These are phyloP conservation scores for Trypanosoma boissoni DNA, from an alignment of 208 protist genomes.

Conservation along the genomic window DNA sequence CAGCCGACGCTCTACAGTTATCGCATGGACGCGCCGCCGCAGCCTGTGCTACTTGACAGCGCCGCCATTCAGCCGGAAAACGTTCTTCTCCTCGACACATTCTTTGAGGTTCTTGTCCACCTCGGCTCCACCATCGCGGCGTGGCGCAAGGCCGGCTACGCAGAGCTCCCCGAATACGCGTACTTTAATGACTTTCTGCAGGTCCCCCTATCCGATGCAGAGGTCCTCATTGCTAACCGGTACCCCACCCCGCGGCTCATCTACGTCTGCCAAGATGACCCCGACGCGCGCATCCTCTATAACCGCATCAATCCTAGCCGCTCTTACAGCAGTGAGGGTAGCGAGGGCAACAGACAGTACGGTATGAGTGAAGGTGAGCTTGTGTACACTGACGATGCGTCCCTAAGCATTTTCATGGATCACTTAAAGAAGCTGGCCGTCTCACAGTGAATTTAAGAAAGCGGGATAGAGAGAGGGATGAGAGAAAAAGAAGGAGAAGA, in stretches of 20 bases:
- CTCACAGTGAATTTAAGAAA: conserved; percentile 36
- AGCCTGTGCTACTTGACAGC: conserved; percentile 93
- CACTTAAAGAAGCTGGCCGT: conserved; percentile 97
- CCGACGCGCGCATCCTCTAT: conserved; percentile 96
- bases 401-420: conserved; percentile 96
- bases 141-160: conserved; percentile 94
- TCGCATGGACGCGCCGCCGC: conserved; percentile 84
- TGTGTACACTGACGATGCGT: conserved; percentile 98
- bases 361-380: conserved; percentile 77
- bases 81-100: conserved; percentile 98
- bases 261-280: conserved; percentile 95
- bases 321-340: conserved; percentile 91
- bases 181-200: conserved; percentile 95
- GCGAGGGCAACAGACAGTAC: conserved; percentile 41
- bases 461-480: not conserved
- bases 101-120: conserved; percentile 98
- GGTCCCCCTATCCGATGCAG: conserved; percentile 91
- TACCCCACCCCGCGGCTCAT: conserved; percentile 96
- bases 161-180: conserved; percentile 92
- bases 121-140: conserved; percentile 94
- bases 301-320: conserved; percentile 97
- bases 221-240: conserved; percentile 84
- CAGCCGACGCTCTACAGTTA: conserved; percentile 98
- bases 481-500: not conserved
- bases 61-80: conserved; percentile 85